phyloP scores from a whole-genome alignment of 2,329 filamentous ascomycete genomes.

The Didymella arachidicola region DNA sequence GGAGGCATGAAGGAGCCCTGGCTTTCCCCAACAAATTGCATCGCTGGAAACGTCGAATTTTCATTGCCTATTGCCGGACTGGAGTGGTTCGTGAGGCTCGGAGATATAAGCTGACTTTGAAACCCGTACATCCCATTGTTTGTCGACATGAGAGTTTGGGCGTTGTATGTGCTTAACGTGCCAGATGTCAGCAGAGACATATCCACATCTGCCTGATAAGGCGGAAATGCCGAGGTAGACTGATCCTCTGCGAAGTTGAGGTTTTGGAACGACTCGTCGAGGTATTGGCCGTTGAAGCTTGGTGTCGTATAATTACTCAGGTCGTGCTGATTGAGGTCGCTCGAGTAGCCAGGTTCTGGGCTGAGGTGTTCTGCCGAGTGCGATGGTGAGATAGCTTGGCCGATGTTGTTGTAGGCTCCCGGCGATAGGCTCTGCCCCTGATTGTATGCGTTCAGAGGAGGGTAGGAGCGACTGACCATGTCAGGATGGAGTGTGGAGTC shows the following conservation, averaged over 20 bases:
- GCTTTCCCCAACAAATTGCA: slow-evolving; percentile 33
- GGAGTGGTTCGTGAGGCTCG: slow-evolving; percentile 47
- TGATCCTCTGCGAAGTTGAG: slow-evolving; percentile 42
- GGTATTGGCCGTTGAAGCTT: slow-evolving; percentile 40
- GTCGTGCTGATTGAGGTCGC: slow-evolving; percentile 45
- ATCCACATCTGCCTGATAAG: slow-evolving; percentile 35
- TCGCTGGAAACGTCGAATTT: slow-evolving; percentile 25
- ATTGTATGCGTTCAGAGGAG: slow-evolving; percentile 37
- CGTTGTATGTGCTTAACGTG: slow-evolving; percentile 41
- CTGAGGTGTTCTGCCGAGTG: slow-evolving; percentile 51
- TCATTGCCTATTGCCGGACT: slow-evolving; percentile 49
- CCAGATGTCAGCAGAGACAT: slow-evolving; percentile 42
- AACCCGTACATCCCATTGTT: slow-evolving; percentile 34
- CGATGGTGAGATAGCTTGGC: slow-evolving; percentile 47
- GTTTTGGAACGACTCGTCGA: slow-evolving; percentile 41
- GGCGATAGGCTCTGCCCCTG: slow-evolving; percentile 42
- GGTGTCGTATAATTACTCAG: slow-evolving; percentile 45
- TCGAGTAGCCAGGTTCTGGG: slow-evolving; percentile 46
- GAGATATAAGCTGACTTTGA: slow-evolving; percentile 47
- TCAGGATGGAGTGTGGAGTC: slow-evolving; percentile 48
- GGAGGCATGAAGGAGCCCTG: slow-evolving; percentile 40
- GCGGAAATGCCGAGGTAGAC: slow-evolving; percentile 30
- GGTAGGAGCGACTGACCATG: slow-evolving; percentile 42
- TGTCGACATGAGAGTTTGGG: slow-evolving; percentile 35
- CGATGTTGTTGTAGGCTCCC: slow-evolving; percentile 38